Conservation (phyloP, 306 rosid genomes). For the Carpinus fangiana region DNA sequence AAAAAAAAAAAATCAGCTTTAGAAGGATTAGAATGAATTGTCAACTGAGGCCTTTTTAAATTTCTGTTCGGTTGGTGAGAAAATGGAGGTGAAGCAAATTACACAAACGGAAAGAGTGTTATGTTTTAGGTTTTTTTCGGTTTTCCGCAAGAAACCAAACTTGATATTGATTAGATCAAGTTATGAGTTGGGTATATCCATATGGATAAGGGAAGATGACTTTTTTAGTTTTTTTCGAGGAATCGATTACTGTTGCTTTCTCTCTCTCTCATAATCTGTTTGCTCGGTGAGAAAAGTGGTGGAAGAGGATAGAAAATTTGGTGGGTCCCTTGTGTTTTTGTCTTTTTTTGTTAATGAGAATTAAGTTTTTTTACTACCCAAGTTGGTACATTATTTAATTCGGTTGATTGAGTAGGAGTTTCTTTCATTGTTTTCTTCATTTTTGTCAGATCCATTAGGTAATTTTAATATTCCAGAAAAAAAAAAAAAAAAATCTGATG, state of each 20-base stretch:
- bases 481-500: no score
- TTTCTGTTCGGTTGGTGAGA: not conserved
- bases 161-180: not conserved
- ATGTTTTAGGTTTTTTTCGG: not conserved
- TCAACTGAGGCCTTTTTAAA: not conserved
- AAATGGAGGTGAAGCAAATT: not conserved
- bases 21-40: not conserved
- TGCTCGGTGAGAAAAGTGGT: not conserved
- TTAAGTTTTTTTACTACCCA: not conserved
- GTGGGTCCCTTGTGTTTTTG: constrained; percentile 3
- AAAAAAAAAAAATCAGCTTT: not conserved
- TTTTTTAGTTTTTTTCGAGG: not conserved
- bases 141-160: not conserved
- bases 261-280: not conserved
- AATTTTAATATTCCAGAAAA: not conserved
- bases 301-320: not conserved
- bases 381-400: not conserved
- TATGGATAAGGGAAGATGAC: not conserved
- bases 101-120: not conserved
- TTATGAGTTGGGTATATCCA: not conserved
- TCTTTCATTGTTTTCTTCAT: not conserved
- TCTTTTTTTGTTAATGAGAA: not conserved
- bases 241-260: not conserved
- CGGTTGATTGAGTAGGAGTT: not conserved
- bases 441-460: not conserved